Conservation (phyloP, 2,329 filamentous ascomycete genomes). For the Fusarium tupiense region DNA sequence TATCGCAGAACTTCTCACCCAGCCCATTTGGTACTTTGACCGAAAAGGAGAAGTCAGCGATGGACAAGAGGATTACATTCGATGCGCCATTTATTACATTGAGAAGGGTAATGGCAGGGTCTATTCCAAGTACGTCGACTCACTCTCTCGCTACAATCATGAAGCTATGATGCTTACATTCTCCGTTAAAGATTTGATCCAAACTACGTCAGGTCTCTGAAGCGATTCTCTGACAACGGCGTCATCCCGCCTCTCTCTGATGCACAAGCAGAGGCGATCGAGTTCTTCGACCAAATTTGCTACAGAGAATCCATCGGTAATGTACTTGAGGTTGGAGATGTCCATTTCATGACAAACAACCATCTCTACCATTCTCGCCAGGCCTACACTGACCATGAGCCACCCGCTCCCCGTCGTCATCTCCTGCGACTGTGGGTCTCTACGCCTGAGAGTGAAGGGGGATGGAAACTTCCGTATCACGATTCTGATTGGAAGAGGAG, state of each 20-base stretch:
- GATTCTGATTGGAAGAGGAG: conserved; percentile 84
- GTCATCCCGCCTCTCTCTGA: conserved; percentile 33
- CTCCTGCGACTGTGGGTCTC: conserved; percentile 86
- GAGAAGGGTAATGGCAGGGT: conserved; percentile 63
- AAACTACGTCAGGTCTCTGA: conserved; percentile 70
- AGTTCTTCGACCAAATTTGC: conserved; percentile 73
- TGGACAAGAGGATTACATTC: conserved; percentile 80
- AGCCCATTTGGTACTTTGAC: conserved; percentile 91
- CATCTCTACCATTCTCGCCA: conserved; percentile 84
- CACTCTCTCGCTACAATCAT: too few species aligned
- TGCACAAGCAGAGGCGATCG: conserved; percentile 70
- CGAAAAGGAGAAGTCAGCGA: conserved; percentile 83
- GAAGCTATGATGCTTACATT: too few species aligned
- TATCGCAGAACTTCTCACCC: conserved; percentile 76
- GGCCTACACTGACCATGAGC: conserved; percentile 72
- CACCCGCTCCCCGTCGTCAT: conserved; percentile 75
- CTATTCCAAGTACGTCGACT: conserved; percentile 63
- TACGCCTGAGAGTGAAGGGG: conserved; percentile 80
- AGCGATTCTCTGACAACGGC: conserved; percentile 19
- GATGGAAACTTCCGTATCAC: conserved; percentile 83
- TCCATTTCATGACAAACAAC: conserved; percentile 82
- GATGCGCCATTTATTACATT: conserved; percentile 77
- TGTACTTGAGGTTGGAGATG: conserved; percentile 85
- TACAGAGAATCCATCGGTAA: conserved; percentile 78
- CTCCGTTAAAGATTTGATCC: conserved; percentile 66